Evolutionary conservation across 805 yeast species (phyloP), one percentile per base, ranked within the genome.

Genomic region (Saccharomycopsis vini): DNA sequence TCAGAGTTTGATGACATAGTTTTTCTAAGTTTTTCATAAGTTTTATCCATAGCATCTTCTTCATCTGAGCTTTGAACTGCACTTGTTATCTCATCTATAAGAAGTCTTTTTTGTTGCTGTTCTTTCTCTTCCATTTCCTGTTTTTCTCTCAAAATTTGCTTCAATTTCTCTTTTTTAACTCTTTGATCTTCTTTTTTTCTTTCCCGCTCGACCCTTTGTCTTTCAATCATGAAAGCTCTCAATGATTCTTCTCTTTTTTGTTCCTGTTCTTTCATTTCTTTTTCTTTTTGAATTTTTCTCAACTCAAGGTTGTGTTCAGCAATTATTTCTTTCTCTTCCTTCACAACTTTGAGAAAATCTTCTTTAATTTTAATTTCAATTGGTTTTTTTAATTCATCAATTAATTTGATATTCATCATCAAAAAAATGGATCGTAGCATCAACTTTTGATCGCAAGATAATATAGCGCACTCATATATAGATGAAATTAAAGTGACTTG

Each of bases 401-500:
- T 56, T 12, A 62, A 59, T 21, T 57, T 56, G 13, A 72, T 60
- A 73, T 77, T 72, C 42, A 72, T 75, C 39, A 73, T 58, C 1
- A 69, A 76, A 54, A 78, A 77, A 46, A 68, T 58, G 0, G 79
- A 69, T 43, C 83, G 62, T 38, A 78, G 54, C 69, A 81, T 69
- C 47, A 83, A 59, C 52, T 79, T 77, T 61, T 77, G 65, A 54
- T 83, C 90, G 47, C 78, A 72, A 0, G 75, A 75, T 35, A 79
- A 57, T 0, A 78, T 73, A 1, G 81, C 78, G 3, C 75, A 63
- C 50, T 83, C 85, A 53, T 73, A 75, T 36, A 82, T 71, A 37
- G 76, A 57, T 46, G 78, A 80, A 34, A 83, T 66, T 4, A 53
- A 29, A 15, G 37, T 39, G n/a, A 12, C 12, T 9, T 37, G 29